Conservation (phyloP, 1,139 yeast genomes). For the Hanseniaspora uvarum region DNA sequence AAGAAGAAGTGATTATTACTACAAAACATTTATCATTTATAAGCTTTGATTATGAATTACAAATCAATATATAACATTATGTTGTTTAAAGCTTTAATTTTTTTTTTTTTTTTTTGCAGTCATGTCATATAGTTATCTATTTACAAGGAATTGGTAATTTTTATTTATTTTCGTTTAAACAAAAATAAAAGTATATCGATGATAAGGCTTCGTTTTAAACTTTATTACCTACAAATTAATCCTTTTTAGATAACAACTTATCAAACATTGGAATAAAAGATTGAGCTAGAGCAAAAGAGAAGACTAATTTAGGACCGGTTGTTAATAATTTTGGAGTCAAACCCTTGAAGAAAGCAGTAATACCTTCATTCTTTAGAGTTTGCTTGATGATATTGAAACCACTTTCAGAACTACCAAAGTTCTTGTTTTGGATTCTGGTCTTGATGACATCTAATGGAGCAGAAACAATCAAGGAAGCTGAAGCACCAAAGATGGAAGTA, state of each 20-base stretch:
- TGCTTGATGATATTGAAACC: conserved; percentile 88
- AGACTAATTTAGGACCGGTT: conserved; percentile 95
- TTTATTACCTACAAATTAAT: not conserved
- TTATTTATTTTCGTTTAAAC: too few species aligned
- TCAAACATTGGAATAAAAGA: conserved; percentile 93
- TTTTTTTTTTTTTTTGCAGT: too few species aligned
- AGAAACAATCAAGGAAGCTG: conserved; percentile 89
- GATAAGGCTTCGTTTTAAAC: not conserved
- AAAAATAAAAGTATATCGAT: not conserved
- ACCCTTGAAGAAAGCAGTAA: conserved; percentile 91
- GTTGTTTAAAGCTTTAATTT: not conserved
- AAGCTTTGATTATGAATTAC: not conserved
- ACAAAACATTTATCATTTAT: too few species aligned
- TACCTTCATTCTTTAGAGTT: conserved; percentile 83
- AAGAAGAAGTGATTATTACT: too few species aligned
- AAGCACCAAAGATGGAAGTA: conserved; percentile 96
- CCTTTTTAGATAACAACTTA: conserved; percentile 36
- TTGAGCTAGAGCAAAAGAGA: conserved; percentile 93
- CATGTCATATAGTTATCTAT: not conserved
- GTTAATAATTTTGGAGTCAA: conserved; percentile 91
- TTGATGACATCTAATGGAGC: conserved; percentile 98
- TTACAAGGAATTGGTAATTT: conserved; percentile 5
- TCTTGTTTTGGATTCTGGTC: conserved; percentile 94
- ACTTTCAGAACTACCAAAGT: conserved; percentile 89
- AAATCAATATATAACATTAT: not conserved